Percentiles rank a stretch among this genome's conserved stretches.
Conservation (phyloP, 1,139 yeast genomes). For the Blastobotrys illinoisensis region DNA sequence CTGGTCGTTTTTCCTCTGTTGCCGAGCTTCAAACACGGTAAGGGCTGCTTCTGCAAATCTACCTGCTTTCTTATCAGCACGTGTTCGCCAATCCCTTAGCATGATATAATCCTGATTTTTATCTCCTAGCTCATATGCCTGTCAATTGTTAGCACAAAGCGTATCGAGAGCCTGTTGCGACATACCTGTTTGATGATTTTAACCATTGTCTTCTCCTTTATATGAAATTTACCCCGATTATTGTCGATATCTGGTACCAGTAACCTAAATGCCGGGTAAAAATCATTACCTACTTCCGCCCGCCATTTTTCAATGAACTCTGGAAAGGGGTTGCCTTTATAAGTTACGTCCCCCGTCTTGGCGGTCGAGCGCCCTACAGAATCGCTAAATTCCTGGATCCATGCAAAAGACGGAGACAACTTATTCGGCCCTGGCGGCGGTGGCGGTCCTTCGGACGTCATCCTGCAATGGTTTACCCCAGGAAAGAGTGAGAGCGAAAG, state of each 20-base stretch:
- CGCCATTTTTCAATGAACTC: slow-evolving; percentile 58
- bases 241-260: slow-evolving; percentile 36
- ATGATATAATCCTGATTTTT: slow-evolving; percentile 46
- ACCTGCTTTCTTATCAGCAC: slow-evolving; percentile 36
- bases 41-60: slow-evolving; percentile 38
- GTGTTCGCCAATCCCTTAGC: slow-evolving; percentile 42
- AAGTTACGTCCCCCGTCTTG: background rate
- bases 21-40: slow-evolving; percentile 36
- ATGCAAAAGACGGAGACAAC: background rate
- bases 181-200: slow-evolving; percentile 38
- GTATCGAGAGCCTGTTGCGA: background rate
- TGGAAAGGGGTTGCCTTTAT: background rate
- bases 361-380: background rate
- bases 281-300: slow-evolving; percentile 59
- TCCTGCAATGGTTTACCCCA: background rate
- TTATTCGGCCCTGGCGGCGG: background rate
- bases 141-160: slow-evolving; percentile 16
- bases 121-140: slow-evolving; percentile 46
- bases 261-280: slow-evolving; percentile 62
- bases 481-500: background rate
- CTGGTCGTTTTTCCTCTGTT: slow-evolving; percentile 29
- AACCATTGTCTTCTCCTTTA: slow-evolving; percentile 40
- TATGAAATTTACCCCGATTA: slow-evolving; percentile 33
- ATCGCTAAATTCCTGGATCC: background rate
- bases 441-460: background rate